Evolutionary conservation across 2,329 filamentous ascomycete species (phyloP), one percentile per base, ranked within the genome.

Genomic region (Dryadomyces quercus-mongolicae): DNA sequence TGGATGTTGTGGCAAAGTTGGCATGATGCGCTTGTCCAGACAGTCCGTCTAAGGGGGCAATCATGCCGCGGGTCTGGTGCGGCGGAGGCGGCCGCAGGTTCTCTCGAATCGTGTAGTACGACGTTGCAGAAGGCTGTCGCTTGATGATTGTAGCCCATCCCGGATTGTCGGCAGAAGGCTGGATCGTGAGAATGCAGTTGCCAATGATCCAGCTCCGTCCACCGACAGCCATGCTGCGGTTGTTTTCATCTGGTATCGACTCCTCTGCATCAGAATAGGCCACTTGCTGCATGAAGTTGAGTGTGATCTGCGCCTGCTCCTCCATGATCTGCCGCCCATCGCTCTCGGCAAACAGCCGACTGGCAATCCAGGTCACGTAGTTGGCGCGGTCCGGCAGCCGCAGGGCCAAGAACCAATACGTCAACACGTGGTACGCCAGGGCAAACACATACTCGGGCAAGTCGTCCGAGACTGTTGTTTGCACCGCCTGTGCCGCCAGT

Each of bases 401-500:
- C 61, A 98, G 68, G 1, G 90, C 87, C 61, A 98, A 76, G 66
- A 97, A 98, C 93, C 93, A 98, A 65, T 95, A 96, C 1, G 90
- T 86, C 60, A 98, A 91, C 61, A 95, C 89, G 66, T 97, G 91
- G 65, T 95, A 95, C 9, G 92, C 92, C 52, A 97, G 74, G 1
- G 90, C 87, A 67, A 94, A 93, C 25, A 98, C 88, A 66, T 98
- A 98, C 67, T 93, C 87, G 5, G 91, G 90, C 51, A 95, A 75
- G 60, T 93, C 88, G 57, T 93, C 86, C 8, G 83, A 67, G 3
- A 12, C 62, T 49, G 63, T 68, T n/a, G n/a, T n/a, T n/a, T n/a
- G n/a, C n/a, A n/a, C n/a, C 1, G 55, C 54, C 49, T 47, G 51
- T 15, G n/a, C 40, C 42, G 54, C 40, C 16, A 49, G 44, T 6